Evolutionary conservation across 2,329 filamentous ascomycete species (phyloP).

Genomic region (Aureobasidium sp.): DNA sequence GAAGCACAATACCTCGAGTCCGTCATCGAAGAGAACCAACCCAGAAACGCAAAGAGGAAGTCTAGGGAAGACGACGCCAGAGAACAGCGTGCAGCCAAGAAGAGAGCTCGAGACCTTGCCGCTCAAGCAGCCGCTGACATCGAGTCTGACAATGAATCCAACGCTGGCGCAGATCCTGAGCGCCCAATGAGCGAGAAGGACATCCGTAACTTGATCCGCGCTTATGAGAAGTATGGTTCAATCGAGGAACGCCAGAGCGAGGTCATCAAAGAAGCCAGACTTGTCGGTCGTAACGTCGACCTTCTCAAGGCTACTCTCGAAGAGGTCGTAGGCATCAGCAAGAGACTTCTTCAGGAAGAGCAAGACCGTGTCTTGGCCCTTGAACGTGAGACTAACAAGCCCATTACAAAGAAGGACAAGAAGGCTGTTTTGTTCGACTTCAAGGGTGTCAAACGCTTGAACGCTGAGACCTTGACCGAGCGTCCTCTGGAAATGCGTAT

Average conservation of each 20-base stretch:
- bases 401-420: slow-evolving; percentile 89
- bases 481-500: slow-evolving; percentile 82
- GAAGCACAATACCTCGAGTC: slow-evolving; percentile 75
- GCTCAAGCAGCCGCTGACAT: slow-evolving; percentile 53
- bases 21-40: slow-evolving; percentile 76
- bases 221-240: slow-evolving; percentile 83
- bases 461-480: slow-evolving; percentile 90
- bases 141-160: slow-evolving; percentile 34
- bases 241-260: slow-evolving; percentile 83
- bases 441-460: slow-evolving; percentile 85
- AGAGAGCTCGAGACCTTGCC: slow-evolving; percentile 59
- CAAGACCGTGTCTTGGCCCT: slow-evolving; percentile 50
- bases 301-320: slow-evolving; percentile 67
- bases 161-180: slow-evolving; percentile 62
- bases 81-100: slow-evolving; percentile 60
- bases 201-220: slow-evolving; percentile 80
- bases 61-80: slow-evolving; percentile 54
- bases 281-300: slow-evolving; percentile 72
- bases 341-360: slow-evolving; percentile 65
- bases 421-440: slow-evolving; percentile 96
- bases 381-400: slow-evolving; percentile 66
- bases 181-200: slow-evolving; percentile 90
- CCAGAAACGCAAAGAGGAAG: slow-evolving; percentile 54
- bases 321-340: slow-evolving; percentile 67
- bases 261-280: slow-evolving; percentile 75